phyloP scores from a whole-genome alignment of 208 protist species.

The Acanthamoeba lenticulata region DNA sequence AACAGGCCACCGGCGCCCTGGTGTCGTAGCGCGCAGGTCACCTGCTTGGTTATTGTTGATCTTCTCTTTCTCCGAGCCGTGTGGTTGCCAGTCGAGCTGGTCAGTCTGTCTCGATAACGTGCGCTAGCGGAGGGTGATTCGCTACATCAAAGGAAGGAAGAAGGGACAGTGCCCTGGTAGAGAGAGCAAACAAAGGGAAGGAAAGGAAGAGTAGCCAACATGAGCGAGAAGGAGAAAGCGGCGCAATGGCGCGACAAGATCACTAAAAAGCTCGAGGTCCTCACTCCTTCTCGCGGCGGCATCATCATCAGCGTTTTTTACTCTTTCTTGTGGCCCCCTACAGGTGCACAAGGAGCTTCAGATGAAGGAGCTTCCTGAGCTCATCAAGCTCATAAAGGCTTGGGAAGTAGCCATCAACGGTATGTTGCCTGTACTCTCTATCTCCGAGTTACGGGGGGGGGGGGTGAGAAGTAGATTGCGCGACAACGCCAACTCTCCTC shows the following conservation, averaged over 20 bases:
- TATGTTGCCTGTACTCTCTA: background rate
- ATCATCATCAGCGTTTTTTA: background rate
- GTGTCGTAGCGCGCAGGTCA: too few relatives aligned
- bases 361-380: background rate
- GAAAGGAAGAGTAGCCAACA: background rate
- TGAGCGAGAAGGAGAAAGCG: constrained; percentile 37
- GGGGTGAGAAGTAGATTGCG: background rate
- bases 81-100: too few relatives aligned
- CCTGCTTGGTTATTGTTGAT: too few relatives aligned
- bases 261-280: constrained; percentile 3
- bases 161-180: background rate
- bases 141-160: too few relatives aligned
- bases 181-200: background rate
- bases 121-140: too few relatives aligned
- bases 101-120: too few relatives aligned
- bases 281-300: background rate
- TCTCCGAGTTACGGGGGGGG: background rate
- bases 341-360: background rate
- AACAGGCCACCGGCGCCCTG: too few relatives aligned
- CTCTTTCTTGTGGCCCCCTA: background rate
- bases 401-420: background rate
- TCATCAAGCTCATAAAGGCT: background rate
- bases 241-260: background rate
- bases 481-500: too few relatives aligned
- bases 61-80: too few relatives aligned